phyloP scores from a whole-genome alignment of 2,329 filamentous ascomycete genomes.

The Pezicula radicicola region DNA sequence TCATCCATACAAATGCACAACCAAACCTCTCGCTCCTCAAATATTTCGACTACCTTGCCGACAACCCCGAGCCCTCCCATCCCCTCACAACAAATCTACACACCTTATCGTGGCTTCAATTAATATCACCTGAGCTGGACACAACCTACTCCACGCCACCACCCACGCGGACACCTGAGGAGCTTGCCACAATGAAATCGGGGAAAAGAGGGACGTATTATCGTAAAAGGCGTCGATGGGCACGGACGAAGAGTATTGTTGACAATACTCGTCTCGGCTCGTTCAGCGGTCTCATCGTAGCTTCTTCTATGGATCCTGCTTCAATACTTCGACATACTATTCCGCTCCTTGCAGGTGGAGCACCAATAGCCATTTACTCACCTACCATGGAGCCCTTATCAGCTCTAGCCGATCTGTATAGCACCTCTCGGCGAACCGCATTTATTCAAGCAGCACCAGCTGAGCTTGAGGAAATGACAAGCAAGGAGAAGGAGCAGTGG shows the following conservation, averaged over 20 bases:
- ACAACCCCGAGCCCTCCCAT: conserved; percentile 62
- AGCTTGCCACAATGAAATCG: conserved; percentile 70
- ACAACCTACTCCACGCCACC: conserved; percentile 69
- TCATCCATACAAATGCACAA: conserved; percentile 79
- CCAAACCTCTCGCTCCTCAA: conserved; percentile 84
- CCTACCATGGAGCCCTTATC: conserved; percentile 77
- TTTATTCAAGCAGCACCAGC: conserved; percentile 58
- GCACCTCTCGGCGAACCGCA: conserved; percentile 72
- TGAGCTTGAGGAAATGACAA: conserved; percentile 38
- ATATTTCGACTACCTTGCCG: conserved; percentile 82
- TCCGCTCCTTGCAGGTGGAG: conserved; percentile 79
- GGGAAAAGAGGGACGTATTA: conserved; percentile 82
- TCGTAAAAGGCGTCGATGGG: conserved; percentile 84
- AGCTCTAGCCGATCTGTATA: conserved; percentile 79
- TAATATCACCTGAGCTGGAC: conserved; percentile 75
- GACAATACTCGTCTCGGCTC: conserved; percentile 71
- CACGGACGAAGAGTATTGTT: conserved; percentile 67
- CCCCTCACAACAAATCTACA: conserved; percentile 81
- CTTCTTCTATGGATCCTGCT: conserved; percentile 76
- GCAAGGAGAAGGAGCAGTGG: conserved; percentile 53
- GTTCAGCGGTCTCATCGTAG: conserved; percentile 81
- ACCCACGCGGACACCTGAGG: conserved; percentile 52
- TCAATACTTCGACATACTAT: conserved; percentile 73
- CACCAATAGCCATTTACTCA: conserved; percentile 81
- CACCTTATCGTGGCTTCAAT: conserved; percentile 86